phyloP scores from a whole-genome alignment of 2,329 filamentous ascomycete genomes.

The Scolecobasidium constrictum region DNA sequence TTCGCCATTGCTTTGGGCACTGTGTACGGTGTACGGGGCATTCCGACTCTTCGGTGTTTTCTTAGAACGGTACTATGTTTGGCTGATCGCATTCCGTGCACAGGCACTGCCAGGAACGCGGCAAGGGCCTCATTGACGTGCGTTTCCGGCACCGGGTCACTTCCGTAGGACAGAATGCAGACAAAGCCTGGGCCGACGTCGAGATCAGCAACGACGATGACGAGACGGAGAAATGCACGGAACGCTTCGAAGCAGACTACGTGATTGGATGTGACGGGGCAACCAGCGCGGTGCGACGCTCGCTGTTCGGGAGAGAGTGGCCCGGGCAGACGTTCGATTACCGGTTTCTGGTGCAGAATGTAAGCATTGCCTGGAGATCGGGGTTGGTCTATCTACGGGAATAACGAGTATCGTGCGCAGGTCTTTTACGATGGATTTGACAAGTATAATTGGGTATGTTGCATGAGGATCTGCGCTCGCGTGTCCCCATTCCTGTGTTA shows the following conservation, averaged over 20 bases:
- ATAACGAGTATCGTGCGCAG: background rate
- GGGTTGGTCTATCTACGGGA: too few species aligned
- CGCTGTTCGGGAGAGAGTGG: slow-evolving; percentile 2
- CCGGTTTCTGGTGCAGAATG: slow-evolving; percentile 28
- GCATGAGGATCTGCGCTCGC: too few species aligned
- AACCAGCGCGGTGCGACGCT: slow-evolving; percentile 1
- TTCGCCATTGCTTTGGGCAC: too few species aligned
- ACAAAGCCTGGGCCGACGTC: slow-evolving; percentile 9
- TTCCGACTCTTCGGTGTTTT: too few species aligned
- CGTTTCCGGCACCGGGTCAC: slow-evolving; percentile 15
- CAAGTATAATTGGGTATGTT: slow-evolving; percentile 25
- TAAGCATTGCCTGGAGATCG: background rate
- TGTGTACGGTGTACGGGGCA: too few species aligned
- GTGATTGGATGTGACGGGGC: slow-evolving; percentile 7
- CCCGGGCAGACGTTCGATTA: slow-evolving; percentile 3
- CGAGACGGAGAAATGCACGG: too few species aligned
- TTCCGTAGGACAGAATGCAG: slow-evolving; percentile 11
- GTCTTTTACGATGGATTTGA: slow-evolving; percentile 23
- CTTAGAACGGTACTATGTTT: too few species aligned
- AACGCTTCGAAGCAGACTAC: slow-evolving; percentile 2
- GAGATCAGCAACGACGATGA: slow-evolving; percentile 11
- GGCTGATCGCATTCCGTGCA: too few species aligned
- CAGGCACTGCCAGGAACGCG: slow-evolving; percentile 14
- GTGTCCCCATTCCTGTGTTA: too few species aligned
- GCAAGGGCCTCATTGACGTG: slow-evolving; percentile 16